Conservation (phyloP, 2,329 filamentous ascomycete genomes). For the Coniochaeta prunicola region DNA sequence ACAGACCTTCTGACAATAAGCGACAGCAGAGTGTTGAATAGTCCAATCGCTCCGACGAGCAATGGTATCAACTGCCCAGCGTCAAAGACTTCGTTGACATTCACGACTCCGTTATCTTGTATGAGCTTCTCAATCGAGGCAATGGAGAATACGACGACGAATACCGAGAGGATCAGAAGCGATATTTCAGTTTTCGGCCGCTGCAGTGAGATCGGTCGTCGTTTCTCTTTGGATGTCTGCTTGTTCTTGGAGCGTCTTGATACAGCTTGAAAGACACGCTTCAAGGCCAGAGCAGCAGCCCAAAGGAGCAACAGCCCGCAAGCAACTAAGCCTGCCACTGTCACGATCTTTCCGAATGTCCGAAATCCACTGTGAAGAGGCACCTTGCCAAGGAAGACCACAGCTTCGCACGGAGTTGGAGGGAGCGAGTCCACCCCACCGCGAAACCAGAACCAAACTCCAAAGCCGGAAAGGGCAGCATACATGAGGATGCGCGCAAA, state of each 20-base stretch:
- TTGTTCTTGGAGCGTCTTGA: neutral
- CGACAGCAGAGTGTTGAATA: neutral
- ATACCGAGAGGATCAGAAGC: neutral
- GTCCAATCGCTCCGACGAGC: neutral
- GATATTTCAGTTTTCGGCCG: neutral
- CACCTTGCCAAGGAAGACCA: neutral
- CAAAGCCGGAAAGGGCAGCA: neutral
- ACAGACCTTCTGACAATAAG: neutral
- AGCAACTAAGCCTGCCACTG: neutral
- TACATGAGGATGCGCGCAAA: neutral
- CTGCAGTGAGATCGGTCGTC: neutral
- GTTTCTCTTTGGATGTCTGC: neutral
- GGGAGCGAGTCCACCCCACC: neutral
- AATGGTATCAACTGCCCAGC: neutral
- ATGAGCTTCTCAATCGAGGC: neutral
- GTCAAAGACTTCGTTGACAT: neutral
- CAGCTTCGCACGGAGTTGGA: neutral
- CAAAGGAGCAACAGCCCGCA: neutral
- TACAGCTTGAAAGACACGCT: neutral
- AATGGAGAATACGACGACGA: neutral
- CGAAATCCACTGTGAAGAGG: neutral
- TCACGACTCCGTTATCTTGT: neutral
- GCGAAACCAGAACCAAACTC: conserved; percentile 2
- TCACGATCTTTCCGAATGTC: conserved; percentile 1
- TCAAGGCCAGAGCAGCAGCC: neutral